These are phyloP conservation scores for Biscogniauxia mediterranea DNA, from an alignment of 2,329 filamentous ascomycete genomes.

Conservation along the genomic window DNA sequence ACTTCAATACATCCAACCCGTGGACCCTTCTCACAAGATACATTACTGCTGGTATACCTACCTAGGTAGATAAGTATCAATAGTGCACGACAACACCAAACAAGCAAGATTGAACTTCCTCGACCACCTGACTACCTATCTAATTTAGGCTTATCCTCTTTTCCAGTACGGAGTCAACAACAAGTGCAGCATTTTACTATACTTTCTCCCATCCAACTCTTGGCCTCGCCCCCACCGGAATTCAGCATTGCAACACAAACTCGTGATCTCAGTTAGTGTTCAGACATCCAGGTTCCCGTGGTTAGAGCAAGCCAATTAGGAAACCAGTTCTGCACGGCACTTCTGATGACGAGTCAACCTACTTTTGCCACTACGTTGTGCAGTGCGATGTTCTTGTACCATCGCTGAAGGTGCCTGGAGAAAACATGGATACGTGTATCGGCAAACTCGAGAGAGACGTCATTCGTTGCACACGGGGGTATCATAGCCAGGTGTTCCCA, in stretches of 20 bases:
- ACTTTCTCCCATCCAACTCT: background rate
- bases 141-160: background rate
- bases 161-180: background rate
- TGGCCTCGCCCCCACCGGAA: background rate
- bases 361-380: background rate
- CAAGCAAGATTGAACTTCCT: background rate
- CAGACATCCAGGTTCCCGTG: background rate
- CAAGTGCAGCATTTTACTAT: background rate
- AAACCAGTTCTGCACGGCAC: background rate
- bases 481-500: background rate
- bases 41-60: too few species aligned
- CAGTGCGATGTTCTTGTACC: background rate
- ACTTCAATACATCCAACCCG: background rate
- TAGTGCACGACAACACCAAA: background rate
- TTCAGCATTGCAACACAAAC: background rate
- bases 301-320: background rate
- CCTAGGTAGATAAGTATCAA: too few species aligned
- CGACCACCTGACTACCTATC: too few species aligned
- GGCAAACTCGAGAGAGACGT: background rate
- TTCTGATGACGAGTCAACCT: background rate
- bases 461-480: background rate
- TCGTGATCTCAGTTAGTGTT: background rate
- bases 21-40: too few species aligned
- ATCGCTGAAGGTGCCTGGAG: background rate
- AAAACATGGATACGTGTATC: background rate